Percentiles rank a stretch among this genome's conserved stretches.
These are phyloP conservation scores for Podospora pseudocomata DNA, from an alignment of 495 filamentous ascomycete genomes.

Conservation along the genomic window DNA sequence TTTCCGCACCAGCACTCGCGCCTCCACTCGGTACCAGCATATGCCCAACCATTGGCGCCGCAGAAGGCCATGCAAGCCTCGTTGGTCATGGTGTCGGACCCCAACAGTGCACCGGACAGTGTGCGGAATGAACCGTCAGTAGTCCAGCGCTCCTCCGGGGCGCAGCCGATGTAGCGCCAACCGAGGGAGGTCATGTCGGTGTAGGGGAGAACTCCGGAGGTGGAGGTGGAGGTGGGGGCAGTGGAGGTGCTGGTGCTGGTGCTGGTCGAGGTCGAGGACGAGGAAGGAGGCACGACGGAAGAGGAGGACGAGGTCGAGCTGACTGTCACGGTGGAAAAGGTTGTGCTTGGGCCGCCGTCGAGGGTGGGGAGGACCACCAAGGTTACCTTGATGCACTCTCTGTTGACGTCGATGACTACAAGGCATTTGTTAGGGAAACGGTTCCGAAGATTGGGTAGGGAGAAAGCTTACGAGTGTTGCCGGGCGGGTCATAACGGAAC, in stretches of 20 bases:
- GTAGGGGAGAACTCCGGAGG: conserved; percentile 12
- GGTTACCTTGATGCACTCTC: conserved; percentile 39
- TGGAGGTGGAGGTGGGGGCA: conserved; percentile 12
- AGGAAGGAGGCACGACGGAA: conserved; percentile 7
- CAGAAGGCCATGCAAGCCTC: conserved; percentile 56
- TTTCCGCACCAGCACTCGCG: conserved; percentile 67
- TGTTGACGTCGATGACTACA: conserved; percentile 34
- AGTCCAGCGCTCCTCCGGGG: conserved; percentile 28
- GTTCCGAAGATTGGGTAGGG: neutral
- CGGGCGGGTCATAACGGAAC: conserved; percentile 45
- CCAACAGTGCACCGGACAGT: conserved; percentile 28
- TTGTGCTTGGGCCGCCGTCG: neutral
- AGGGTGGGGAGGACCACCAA: conserved; percentile 27
- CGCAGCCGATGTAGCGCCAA: conserved; percentile 30
- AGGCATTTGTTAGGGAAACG: neutral
- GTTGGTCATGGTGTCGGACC: conserved; percentile 52
- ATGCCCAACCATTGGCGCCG: conserved; percentile 40
- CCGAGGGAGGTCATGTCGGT: conserved; percentile 27
- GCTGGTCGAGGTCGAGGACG: conserved; percentile 6
- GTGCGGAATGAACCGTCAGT: conserved; percentile 31
- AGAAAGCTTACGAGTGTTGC: conserved; percentile 39
- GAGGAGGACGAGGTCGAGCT: conserved; percentile 5
- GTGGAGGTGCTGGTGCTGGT: conserved; percentile 12
- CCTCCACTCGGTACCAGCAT: conserved; percentile 61
- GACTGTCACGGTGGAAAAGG: conserved; percentile 5